Evolutionary conservation across 2,329 filamentous ascomycete genomes (phyloP).

Genomic region (Aureobasidium sp.): DNA sequence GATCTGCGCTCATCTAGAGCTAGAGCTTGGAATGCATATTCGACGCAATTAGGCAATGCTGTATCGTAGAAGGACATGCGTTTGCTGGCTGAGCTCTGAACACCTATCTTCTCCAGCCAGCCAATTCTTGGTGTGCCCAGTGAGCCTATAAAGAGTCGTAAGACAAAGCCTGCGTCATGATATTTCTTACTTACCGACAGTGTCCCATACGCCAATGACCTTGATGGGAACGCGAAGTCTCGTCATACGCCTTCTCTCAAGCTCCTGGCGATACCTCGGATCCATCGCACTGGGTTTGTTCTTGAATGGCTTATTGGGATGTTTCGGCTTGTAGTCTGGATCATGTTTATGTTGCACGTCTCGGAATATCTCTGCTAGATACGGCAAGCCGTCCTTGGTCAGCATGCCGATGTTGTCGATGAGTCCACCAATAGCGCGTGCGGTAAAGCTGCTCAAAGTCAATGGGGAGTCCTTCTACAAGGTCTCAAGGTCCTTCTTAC

Average conservation of each 20-base stretch:
- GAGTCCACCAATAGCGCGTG: constrained; percentile 39
- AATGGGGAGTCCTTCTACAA: background rate
- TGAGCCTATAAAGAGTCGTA: constrained; percentile 20
- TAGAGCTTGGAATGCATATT: constrained; percentile 40
- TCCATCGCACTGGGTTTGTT: constrained; percentile 39
- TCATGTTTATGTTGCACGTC: constrained; percentile 41
- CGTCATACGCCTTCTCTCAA: constrained; percentile 29
- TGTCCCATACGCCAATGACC: constrained; percentile 41
- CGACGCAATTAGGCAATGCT: constrained; percentile 32
- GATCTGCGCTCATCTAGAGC: constrained; percentile 37
- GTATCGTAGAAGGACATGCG: constrained; percentile 43
- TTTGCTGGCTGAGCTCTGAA: constrained; percentile 28
- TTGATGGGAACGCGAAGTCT: constrained; percentile 31
- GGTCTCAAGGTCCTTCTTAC: constrained; percentile 20
- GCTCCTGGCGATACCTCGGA: constrained; percentile 37
- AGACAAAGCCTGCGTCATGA: background rate
- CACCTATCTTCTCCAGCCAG: constrained; percentile 29
- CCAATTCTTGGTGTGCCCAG: constrained; percentile 42
- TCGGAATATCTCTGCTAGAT: constrained; percentile 40
- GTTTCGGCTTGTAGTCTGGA: constrained; percentile 36
- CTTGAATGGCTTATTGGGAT: constrained; percentile 40
- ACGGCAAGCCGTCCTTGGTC: constrained; percentile 39
- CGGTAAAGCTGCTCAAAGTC: constrained; percentile 17
- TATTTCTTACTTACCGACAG: constrained; percentile 27
- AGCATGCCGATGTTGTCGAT: constrained; percentile 42